Base-by-base conservation (phyloP, 208 protist species). In the Leishmania braziliensis region DNA sequence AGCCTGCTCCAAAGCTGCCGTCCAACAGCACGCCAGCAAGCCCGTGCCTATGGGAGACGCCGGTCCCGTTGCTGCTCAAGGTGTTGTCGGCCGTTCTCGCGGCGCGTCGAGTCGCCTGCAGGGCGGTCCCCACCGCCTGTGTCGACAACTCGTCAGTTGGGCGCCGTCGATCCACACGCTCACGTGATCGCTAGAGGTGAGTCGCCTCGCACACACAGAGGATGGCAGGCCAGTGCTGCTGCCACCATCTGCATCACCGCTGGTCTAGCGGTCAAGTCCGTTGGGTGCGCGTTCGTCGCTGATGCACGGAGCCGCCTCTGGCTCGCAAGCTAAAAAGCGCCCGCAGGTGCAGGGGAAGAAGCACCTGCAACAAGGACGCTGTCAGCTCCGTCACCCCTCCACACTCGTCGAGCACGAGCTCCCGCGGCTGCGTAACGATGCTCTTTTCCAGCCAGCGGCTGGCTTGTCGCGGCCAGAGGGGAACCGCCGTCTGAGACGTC, bases 361-460 rank as follows among this genome's bases (percentile, higher is more conserved):
- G 29, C n/a, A 86, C 70, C 73, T 83, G 78, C 36, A 83, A 83
- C 39, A 83, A 86, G 14, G 66, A 77, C n/a, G 77, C 5, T 39
- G 83, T 83, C 54, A 77, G 46, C 75, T 83, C 78, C 14, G 78
- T 79, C 43, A 86, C 53, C 3, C 78, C 83, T 1, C 78, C 79
- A 23, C 77, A 77, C 46, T 83, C 83, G 6, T 50, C 78, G 12
- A 78, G 53, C 23, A 79, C 83, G 51, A 39, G 36, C 36, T 39
- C 36, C 36, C 36, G 36, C 36, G 36, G 1, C 36, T 39, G 1
- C 36, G 36, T 39, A 39, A 39, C 36, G 1, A 39, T 2, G 36
- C 36, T 39, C 36, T 39, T 0, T 39, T 39, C 36, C n/a, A 18
- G 20, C 36, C 1, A 4, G 51, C 66, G 83, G 54, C 80, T 83